Conservation (phyloP, 495 filamentous ascomycete genomes). For the Talaromyces proteolyticus region DNA sequence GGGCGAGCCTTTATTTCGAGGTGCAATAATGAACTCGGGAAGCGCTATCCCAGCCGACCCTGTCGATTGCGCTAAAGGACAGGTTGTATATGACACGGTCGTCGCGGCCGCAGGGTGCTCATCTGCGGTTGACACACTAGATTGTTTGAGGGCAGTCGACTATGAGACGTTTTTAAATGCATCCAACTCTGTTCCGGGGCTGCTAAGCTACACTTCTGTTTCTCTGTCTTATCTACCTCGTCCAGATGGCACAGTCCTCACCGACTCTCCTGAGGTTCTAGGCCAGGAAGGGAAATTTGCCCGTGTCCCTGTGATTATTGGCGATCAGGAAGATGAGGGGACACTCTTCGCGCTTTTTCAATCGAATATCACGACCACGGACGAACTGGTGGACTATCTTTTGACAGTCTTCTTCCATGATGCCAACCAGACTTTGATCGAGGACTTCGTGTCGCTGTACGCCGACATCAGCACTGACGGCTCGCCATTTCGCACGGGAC, state of each 20-base stretch:
- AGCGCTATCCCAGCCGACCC: constrained; percentile 54
- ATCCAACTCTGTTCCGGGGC: constrained; percentile 39
- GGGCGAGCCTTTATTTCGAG: constrained; percentile 63
- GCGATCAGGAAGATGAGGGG: constrained; percentile 57
- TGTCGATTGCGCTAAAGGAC: constrained; percentile 57
- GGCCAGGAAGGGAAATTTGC: constrained; percentile 46
- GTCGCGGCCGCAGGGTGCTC: constrained; percentile 55
- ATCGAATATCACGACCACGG: constrained; percentile 52
- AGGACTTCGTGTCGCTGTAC: not conserved
- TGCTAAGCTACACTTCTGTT: too few species aligned
- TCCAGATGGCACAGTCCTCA: constrained; percentile 50
- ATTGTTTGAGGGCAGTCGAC: constrained; percentile 52
- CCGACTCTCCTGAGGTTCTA: constrained; percentile 48
- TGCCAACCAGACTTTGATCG: not conserved
- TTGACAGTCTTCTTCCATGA: constrained; percentile 1
- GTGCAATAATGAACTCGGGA: constrained; percentile 68
- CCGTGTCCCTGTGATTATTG: constrained; percentile 50
- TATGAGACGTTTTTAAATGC: constrained; percentile 58
- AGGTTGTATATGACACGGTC: constrained; percentile 58
- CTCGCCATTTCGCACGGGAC: not conserved
- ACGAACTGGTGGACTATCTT: constrained; percentile 53
- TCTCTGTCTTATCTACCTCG: constrained; percentile 54
- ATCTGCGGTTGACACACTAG: constrained; percentile 45
- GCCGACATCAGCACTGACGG: constrained; percentile 1
- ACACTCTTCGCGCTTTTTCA: constrained; percentile 59